phyloP scores from a whole-genome alignment of 352 stramenopile species.

The Phytophthora sansomeana region DNA sequence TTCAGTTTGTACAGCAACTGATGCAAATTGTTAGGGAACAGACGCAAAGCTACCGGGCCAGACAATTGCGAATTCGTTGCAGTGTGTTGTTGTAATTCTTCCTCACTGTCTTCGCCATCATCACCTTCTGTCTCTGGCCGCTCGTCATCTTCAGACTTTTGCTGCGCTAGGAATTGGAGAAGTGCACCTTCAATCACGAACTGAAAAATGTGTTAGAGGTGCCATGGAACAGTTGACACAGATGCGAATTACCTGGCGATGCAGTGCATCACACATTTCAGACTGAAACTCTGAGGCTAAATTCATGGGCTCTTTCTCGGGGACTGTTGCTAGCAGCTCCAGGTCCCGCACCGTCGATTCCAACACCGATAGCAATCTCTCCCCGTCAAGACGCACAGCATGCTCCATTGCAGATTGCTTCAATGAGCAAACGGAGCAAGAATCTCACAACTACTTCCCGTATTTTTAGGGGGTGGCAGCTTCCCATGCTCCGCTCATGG shows the following conservation, averaged over 20 bases:
- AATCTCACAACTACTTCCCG: neutral
- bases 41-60: constrained; percentile 19
- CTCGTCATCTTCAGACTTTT: constrained; percentile 17
- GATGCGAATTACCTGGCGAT: constrained; percentile 25
- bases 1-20: constrained; percentile 31
- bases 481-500: constrained; percentile 1
- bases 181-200: constrained; percentile 33
- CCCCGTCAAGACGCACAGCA: constrained; percentile 35
- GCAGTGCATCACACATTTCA: constrained; percentile 15
- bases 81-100: constrained; percentile 15
- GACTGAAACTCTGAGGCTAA: constrained; percentile 1
- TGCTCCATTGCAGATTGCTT: constrained; percentile 21
- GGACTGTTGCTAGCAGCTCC: constrained; percentile 40
- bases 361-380: constrained; percentile 31
- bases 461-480: constrained; percentile 34
- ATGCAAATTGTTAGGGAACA: constrained; percentile 48
- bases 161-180: constrained; percentile 19
- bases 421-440: no score
- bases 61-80: constrained; percentile 18
- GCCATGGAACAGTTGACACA: neutral
- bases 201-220: constrained; percentile 13
- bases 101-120: constrained; percentile 17
- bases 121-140: constrained; percentile 36
- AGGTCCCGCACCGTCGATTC: constrained; percentile 31
- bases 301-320: constrained; percentile 7